Percentiles rank a stretch among this genome's conserved stretches.
These are phyloP conservation scores for Clitopilus passeckerianus DNA, from an alignment of 768 basidiomycete species.

Conservation along the genomic window DNA sequence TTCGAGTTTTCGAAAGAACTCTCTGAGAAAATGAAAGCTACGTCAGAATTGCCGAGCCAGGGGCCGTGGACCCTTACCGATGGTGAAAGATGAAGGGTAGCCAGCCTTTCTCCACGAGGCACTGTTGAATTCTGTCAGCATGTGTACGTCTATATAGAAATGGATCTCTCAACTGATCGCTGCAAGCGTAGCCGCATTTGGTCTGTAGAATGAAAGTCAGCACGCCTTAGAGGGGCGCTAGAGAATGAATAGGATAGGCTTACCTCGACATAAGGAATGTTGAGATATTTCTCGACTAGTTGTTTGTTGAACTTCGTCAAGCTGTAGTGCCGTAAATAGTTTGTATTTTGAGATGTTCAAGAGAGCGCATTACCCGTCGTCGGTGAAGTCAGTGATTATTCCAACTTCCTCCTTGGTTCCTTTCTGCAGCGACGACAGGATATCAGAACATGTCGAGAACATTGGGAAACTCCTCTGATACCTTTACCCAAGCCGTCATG, in stretches of 20 bases:
- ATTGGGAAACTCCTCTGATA: conserved; percentile 19
- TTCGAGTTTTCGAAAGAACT: conserved; percentile 75
- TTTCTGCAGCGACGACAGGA: conserved; percentile 26
- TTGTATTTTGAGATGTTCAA: background rate
- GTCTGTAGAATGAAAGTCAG: conserved; percentile 41
- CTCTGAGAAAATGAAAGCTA: conserved; percentile 33
- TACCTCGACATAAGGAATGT: conserved; percentile 74
- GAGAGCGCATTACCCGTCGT: conserved; percentile 34
- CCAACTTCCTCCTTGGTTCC: conserved; percentile 77
- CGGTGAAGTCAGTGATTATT: conserved; percentile 81
- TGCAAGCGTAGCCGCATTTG: conserved; percentile 91
- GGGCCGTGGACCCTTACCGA: conserved; percentile 44
- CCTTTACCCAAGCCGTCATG: conserved; percentile 95
- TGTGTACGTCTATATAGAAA: conserved; percentile 18
- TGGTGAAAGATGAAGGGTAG: conserved; percentile 80
- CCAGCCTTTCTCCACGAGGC: conserved; percentile 87
- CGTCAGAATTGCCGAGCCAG: conserved; percentile 10
- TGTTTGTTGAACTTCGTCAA: conserved; percentile 78
- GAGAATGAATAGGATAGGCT: conserved; percentile 8
- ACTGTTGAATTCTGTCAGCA: conserved; percentile 26
- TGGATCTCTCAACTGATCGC: conserved; percentile 67
- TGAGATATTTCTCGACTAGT: conserved; percentile 72
- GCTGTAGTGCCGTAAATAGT: conserved; percentile 30
- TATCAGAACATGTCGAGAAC: conserved; percentile 4
- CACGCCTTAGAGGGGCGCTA: conserved; percentile 6